These are phyloP conservation scores for Melanomma pulvis-pyrius DNA, from an alignment of 495 filamentous ascomycete species.

Conservation along the genomic window DNA sequence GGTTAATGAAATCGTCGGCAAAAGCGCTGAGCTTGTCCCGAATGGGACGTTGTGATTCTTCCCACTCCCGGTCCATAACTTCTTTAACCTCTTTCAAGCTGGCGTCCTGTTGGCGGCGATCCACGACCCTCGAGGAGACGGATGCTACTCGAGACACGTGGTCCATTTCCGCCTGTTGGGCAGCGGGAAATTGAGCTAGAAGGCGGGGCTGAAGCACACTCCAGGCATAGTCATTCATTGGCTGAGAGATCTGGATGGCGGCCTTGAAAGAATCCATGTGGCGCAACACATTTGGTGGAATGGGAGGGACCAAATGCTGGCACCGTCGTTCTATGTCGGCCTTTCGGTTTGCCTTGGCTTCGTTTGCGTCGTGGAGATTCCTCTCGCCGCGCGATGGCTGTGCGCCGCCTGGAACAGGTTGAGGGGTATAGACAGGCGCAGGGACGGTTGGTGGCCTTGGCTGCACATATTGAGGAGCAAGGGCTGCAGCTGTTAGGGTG, in stretches of 20 bases:
- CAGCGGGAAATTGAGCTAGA: constrained; percentile 61
- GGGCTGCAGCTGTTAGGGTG: constrained; percentile 27
- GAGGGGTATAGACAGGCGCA: constrained; percentile 16
- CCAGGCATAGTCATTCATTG: constrained; percentile 68
- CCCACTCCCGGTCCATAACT: constrained; percentile 64
- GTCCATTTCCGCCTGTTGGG: constrained; percentile 58
- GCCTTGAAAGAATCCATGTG: constrained; percentile 72
- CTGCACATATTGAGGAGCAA: constrained; percentile 8
- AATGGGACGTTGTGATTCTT: constrained; percentile 65
- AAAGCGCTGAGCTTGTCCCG: constrained; percentile 60
- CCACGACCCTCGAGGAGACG: constrained; percentile 51
- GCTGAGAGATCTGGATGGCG: constrained; percentile 65
- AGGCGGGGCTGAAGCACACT: constrained; percentile 65
- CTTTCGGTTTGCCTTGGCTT: constrained; percentile 61
- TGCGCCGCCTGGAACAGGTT: constrained; percentile 10
- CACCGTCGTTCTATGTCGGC: constrained; percentile 71
- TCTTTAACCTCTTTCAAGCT: constrained; percentile 61
- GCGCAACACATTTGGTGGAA: constrained; percentile 59
- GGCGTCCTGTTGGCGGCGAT: constrained; percentile 50
- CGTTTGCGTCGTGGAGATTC: constrained; percentile 52
- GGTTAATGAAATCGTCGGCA: constrained; percentile 65
- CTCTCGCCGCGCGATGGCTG: constrained; percentile 42
- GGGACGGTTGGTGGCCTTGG: constrained; percentile 25
- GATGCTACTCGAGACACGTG: constrained; percentile 46
- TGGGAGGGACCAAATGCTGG: constrained; percentile 61